Evolutionary conservation across 176 grass and related monocot species (phyloP).

Genomic region (Aegilops speltoides): DNA sequence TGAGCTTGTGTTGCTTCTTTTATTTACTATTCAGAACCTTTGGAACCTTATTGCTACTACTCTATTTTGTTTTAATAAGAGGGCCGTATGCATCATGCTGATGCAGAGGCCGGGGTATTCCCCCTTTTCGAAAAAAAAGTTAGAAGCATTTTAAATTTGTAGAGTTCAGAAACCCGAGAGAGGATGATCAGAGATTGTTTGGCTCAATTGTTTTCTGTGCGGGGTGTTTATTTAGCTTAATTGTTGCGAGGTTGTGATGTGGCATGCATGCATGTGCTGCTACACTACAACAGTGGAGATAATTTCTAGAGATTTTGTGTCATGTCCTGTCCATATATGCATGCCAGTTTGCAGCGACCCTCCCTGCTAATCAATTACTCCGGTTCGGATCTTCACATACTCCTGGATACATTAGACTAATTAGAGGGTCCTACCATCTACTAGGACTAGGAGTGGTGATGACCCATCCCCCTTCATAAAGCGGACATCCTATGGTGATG

Average conservation of each 20-base stretch:
- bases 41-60: too few species aligned
- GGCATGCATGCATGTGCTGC: neutral
- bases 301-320: neutral
- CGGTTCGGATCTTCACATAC: neutral
- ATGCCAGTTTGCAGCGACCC: neutral
- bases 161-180: neutral
- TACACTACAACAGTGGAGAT: neutral
- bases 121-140: too few species aligned
- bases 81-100: too few species aligned
- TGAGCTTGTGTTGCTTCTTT: too few species aligned
- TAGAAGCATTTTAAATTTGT: neutral
- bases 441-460: neutral
- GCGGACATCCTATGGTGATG: slow-evolving; percentile 6
- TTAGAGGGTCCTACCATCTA: neutral
- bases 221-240: too few species aligned
- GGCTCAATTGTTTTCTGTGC: neutral
- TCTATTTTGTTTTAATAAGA: too few species aligned
- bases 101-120: too few species aligned
- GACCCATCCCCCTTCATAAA: neutral
- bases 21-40: too few species aligned
- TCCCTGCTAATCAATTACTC: neutral
- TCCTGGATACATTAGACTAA: neutral
- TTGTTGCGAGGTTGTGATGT: neutral
- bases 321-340: slow-evolving; percentile 5
- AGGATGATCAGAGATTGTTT: neutral